Evolutionary conservation across 1,284 basidiomycete species (phyloP).

Genomic region (Ganoderma meredithae): DNA sequence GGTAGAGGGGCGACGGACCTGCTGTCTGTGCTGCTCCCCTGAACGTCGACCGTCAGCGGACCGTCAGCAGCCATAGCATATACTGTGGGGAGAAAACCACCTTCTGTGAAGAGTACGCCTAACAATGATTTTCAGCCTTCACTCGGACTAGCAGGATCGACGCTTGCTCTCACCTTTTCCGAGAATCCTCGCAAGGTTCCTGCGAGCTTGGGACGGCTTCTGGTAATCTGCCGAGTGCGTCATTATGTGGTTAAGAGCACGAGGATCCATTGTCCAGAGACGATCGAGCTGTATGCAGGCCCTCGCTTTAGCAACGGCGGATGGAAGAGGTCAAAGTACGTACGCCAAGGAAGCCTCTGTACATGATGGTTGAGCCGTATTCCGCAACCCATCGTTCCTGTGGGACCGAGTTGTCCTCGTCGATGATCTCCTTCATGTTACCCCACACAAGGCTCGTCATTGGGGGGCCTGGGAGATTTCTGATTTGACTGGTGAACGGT

Average conservation of each 20-base stretch:
- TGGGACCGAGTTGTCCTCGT: conserved; percentile 47
- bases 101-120: conserved; percentile 28
- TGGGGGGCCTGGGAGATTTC: conserved; percentile 58
- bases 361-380: conserved; percentile 60
- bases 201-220: conserved; percentile 39
- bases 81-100: conserved; percentile 1
- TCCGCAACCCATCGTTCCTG: conserved; percentile 62
- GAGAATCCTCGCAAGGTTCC: conserved; percentile 36
- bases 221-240: conserved; percentile 43
- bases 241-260: conserved; percentile 48
- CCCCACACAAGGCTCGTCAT: conserved; percentile 60
- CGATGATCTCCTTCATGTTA: conserved; percentile 53
- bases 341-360: conserved; percentile 56
- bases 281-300: conserved; percentile 43
- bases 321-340: conserved; percentile 26
- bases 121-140: not conserved
- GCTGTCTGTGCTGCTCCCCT: conserved; percentile 30
- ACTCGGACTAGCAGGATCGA: not conserved
- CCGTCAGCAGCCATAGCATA: not conserved
- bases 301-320: not conserved
- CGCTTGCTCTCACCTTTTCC: conserved; percentile 39
- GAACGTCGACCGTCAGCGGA: too few species aligned
- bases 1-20: conserved; percentile 15
- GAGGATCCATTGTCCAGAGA: conserved; percentile 46
- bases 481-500: conserved; percentile 50